A percentile compares a stretch with the other conserved stretches of the same genome.
phyloP scores from a whole-genome alignment of 192 early-diverging fungal genomes.

The Coemansia sp. region DNA sequence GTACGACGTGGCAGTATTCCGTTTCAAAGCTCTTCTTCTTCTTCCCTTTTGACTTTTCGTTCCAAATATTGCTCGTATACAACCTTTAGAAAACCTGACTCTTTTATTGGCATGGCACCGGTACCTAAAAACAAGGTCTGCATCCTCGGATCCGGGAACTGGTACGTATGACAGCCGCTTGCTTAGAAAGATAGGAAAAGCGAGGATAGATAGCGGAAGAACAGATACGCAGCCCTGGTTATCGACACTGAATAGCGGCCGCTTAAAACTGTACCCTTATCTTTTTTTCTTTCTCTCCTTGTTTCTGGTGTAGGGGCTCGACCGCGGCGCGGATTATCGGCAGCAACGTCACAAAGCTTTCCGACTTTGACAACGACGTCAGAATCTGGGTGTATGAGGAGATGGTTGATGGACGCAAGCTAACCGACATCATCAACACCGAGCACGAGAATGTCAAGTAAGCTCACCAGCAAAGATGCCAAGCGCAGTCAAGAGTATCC shows the following conservation, averaged over 20 bases:
- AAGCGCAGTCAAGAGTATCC: too few species aligned
- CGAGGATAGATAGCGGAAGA: too few species aligned
- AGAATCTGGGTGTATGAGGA: slow-evolving; percentile 98
- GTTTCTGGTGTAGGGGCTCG: slow-evolving; percentile 69
- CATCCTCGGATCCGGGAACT: slow-evolving; percentile 95
- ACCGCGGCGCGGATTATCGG: slow-evolving; percentile 92
- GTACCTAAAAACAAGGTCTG: slow-evolving; percentile 68
- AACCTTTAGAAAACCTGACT: background rate
- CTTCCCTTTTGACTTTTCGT: slow-evolving; percentile 12
- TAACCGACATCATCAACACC: slow-evolving; percentile 94
- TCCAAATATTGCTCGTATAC: background rate
- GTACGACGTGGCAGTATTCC: slow-evolving; percentile 1
- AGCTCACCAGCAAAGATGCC: background rate
- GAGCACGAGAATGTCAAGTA: slow-evolving; percentile 87
- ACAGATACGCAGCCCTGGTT: background rate
- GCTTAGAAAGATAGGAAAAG: too few species aligned
- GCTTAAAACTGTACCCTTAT: background rate
- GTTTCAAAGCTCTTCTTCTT: slow-evolving; percentile 9
- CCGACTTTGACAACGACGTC: slow-evolving; percentile 73
- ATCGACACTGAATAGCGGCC: background rate
- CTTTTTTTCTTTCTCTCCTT: background rate
- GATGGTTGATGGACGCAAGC: slow-evolving; percentile 72
- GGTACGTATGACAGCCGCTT: slow-evolving; percentile 55
- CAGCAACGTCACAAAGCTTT: slow-evolving; percentile 68
- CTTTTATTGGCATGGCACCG: slow-evolving; percentile 13